Base-by-base conservation (phyloP, 2,329 filamentous ascomycete species). In the Zymoseptoria brevis region DNA sequence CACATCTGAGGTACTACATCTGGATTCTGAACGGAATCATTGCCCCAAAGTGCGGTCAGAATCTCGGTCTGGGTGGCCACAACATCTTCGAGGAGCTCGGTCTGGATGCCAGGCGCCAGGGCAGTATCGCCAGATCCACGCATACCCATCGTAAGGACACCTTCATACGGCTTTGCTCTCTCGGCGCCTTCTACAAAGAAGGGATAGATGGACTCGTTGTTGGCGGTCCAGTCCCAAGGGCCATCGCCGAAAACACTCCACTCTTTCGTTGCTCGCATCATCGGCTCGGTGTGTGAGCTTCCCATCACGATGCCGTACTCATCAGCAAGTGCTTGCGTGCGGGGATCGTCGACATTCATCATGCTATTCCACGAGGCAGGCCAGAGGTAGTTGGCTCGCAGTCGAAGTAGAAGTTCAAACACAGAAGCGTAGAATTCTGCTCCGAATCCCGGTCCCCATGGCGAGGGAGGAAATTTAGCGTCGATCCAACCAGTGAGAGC, bases 371-470 rank as follows among this genome's bases (percentile, higher is more conserved):
- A 90, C 69, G 83, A 78, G 0, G 86, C 81, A 0, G 87, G 88
- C 87, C 88, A 90, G 54, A 90, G 76, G 67, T 89, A 90, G 71
- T 90, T 90, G 16, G 87, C 87, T 45, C 83, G 80, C 26, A 88
- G 77, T 6, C 88, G 80, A 5, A 90, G 80, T 1, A 90, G 74
- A 1, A 90, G 76, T 74, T 90, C 88, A 62, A 88, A 89, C 19
- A 90, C 82, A 19, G 82, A 80, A 3, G 80, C 75, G 72, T 90
- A 89, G 71, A 90, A 88, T 3, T 82, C 79, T n/a, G n/a, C 75
- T 73, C 67, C 66, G 60, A 60, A 68, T 16, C 60, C 66, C 19
- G 66, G 66, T 11, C 69, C 69, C 54, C 59, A 69, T 11, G 63
- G 58, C 8, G 61, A 64, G 24, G 61, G 57, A 19, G 76, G 75